Base-by-base conservation (phyloP, 1,284 basidiomycete species). In the Ustilago sp. region DNA sequence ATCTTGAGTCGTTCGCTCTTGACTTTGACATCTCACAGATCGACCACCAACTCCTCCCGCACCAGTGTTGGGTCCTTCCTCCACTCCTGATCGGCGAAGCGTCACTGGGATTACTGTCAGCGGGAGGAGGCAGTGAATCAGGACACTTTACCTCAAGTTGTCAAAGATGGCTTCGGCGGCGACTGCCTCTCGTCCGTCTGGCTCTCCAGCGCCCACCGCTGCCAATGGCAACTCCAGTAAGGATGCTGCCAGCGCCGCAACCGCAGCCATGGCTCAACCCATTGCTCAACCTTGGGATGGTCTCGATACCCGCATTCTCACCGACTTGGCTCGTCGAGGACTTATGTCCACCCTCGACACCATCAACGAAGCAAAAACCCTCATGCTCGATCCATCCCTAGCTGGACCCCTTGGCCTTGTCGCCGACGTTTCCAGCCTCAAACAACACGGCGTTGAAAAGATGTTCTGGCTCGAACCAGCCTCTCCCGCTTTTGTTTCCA, bases 361-460 rank as follows among this genome's bases (percentile, higher is more conserved):
- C 35, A 81, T 84, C 38, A 69, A 81, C 17, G 79, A 80, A 43
- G 67, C 93, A 57, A 99, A 99, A 89, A 99, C 96, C 1, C 91
- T 99, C 45, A 93, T 98, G 36, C 90, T 99, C 4, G 95, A 98
- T 80, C 89, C 93, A 1, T 89, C 91, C 3, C 88, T 99, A 11
- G 93, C 95, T 2, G 96, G 96, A 0, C 95, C 96, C 0, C 88
- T 99, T 5, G 94, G 95, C 1, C 89, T 99, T 17, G 91, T 99
- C 32, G 94, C 93, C 2, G 95, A 99, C 82, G 94, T 98, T 0
- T 90, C 94, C 1, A 87, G 94, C 23, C 88, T 99, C 68, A 97
- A 98, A 90, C 93, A 98, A 86, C 95, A 98, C 90, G 95, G 94
- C 4, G 95, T 99, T 4, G 96, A 98, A 88, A 97, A 97, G 88